phyloP scores from a whole-genome alignment of 2,329 filamentous ascomycete genomes.

The Colletotrichum lindemuthianum region DNA sequence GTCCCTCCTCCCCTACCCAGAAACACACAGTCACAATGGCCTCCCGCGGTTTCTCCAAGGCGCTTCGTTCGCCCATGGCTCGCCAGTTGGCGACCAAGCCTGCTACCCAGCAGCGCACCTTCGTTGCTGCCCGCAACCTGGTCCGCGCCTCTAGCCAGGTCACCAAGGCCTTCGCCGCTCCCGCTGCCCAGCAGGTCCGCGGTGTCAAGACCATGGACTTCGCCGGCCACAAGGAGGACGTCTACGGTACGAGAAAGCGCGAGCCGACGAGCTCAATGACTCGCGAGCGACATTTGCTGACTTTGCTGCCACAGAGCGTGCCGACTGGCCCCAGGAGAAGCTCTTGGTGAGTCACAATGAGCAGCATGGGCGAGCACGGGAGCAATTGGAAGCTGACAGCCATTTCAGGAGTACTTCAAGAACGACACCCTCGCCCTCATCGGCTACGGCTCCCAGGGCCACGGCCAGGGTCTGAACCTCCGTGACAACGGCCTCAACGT shows the following conservation, averaged over 20 bases:
- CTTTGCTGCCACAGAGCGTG: conserved; percentile 76
- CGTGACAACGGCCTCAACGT: conserved; percentile 99
- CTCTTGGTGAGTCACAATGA: conserved; percentile 76
- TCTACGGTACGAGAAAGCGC: conserved; percentile 76
- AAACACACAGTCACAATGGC: conserved; percentile 70
- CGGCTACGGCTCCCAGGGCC: conserved; percentile 96
- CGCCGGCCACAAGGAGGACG: conserved; percentile 91
- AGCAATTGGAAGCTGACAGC: conserved; percentile 29
- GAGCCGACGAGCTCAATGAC: conserved; percentile 18
- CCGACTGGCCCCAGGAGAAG: conserved; percentile 98
- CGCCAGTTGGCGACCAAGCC: conserved; percentile 69
- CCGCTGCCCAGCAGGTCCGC: conserved; percentile 74
- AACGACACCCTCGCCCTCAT: conserved; percentile 99
- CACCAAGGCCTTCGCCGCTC: conserved; percentile 52
- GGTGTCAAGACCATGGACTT: conserved; percentile 99
- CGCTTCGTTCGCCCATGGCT: conserved; percentile 68
- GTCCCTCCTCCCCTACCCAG: conserved; percentile 44
- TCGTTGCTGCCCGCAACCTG: conserved; percentile 67
- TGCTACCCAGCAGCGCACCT: conserved; percentile 69
- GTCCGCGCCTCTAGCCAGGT: conserved; percentile 61
- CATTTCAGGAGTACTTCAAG: conserved; percentile 94
- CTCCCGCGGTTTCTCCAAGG: conserved; percentile 77
- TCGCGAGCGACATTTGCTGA: conserved; percentile 33
- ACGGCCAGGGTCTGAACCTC: conserved; percentile 99
- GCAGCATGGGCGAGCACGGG: neutral